Base-by-base conservation (phyloP, 1,139 yeast species). In the Protomyces inundatus region DNA sequence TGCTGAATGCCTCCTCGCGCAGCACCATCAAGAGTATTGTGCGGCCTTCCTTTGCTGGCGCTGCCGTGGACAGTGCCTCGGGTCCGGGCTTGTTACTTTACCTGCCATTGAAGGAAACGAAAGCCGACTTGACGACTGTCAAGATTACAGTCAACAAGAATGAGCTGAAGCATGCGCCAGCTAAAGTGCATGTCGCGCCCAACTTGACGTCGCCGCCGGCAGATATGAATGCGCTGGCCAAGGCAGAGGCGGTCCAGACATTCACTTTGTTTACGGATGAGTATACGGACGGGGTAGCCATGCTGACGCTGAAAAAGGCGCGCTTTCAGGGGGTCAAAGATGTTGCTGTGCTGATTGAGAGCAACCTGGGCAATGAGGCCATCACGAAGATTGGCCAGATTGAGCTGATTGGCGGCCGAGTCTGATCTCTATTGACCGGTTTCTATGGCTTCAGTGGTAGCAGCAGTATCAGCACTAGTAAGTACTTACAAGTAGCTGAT, bases 241-340 rank as follows among this genome's bases (percentile, higher is more conserved):
- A 33, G 40, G 62, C 62, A 14, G 55, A 51, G 45, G n/a, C 35
- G 6, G 62, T 58, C 4, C 62, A 58, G 56, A 51, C 62, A 10
- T 58, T 58, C 14, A 16, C 62, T 3, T 33, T 58, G 14, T 58
- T 39, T 50, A 39, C 62, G 9, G 62, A 58, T 50, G 62, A 58
- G 30, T 58, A 58, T 46, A 14, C 34, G 50, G 23, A 39, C 9
- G 62, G 56, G 6, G 34, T n/a, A 0, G 46, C 56, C 10, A 39
- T 16, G 23, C 34, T 58, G 50, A 37, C 45, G 16, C 39, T 58
- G 42, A 58, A 58, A 35, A n/a, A 16, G 23, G 62, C 62, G 10
- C 51, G 52, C 35, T 58, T 58, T 34, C 37, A 34, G 34, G 45
- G 40, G 33, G 62, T 58, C 34, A 34, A 32, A 10, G 39, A 46